Percentiles rank a stretch among this genome's conserved stretches.
phyloP scores from a whole-genome alignment of 2,329 filamentous ascomycete genomes.

The Mycosphaerella sp. region DNA sequence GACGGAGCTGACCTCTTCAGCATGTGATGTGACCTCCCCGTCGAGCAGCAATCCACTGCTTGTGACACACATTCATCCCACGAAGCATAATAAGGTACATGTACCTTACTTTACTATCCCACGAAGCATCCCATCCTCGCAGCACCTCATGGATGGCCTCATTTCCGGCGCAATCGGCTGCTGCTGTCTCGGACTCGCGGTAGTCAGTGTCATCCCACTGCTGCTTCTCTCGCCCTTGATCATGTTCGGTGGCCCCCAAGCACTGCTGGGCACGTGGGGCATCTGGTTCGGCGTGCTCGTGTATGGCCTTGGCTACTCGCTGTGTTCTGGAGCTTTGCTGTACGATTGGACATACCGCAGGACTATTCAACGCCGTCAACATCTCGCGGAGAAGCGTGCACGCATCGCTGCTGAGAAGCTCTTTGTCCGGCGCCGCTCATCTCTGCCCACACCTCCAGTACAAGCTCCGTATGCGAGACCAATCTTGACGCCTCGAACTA shows the following conservation, averaged over 20 bases:
- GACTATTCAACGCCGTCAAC: no score
- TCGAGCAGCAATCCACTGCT: neutral
- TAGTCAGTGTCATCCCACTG: neutral
- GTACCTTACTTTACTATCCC: no score
- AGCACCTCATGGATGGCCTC: constrained; percentile 2
- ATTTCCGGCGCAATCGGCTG: neutral
- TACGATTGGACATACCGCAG: neutral
- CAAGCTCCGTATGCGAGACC: neutral
- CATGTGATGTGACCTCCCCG: no score
- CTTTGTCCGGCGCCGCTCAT: neutral
- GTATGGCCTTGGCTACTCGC: neutral
- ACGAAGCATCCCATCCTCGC: neutral
- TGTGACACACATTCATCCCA: no score
- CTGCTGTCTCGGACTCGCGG: neutral
- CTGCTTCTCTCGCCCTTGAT: neutral
- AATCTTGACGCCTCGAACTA: neutral
- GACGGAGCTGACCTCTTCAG: no score
- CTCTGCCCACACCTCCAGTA: neutral
- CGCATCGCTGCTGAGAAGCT: no score
- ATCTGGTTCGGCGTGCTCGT: neutral
- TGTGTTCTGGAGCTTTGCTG: neutral
- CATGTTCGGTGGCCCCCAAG: neutral
- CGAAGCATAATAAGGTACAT: no score
- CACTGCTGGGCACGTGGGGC: neutral
- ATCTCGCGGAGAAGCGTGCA: no score